phyloP scores from a whole-genome alignment of 2,329 filamentous ascomycete species.

The Dichotomopilus funicola region DNA sequence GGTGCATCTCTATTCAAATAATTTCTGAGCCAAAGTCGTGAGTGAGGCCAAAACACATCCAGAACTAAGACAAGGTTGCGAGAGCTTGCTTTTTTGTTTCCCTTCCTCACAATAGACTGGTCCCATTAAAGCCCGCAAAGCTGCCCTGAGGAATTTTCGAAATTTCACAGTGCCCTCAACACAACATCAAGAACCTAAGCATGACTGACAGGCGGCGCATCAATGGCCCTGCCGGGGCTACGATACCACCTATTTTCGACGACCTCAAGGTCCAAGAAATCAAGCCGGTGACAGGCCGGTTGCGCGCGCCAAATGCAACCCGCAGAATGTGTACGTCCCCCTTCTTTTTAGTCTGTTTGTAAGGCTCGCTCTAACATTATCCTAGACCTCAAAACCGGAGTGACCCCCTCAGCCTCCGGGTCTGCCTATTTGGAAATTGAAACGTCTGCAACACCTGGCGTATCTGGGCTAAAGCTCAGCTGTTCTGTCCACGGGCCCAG shows the following conservation, averaged over 20 bases:
- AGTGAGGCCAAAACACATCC: no score
- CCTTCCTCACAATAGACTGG: neutral
- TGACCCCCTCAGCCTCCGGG: slow-evolving; percentile 88
- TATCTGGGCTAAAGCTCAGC: slow-evolving; percentile 72
- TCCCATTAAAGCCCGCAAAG: neutral
- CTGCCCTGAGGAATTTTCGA: neutral
- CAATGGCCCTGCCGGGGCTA: slow-evolving; percentile 78
- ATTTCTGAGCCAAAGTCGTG: no score
- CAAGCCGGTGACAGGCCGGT: slow-evolving; percentile 39
- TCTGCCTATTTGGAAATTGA: slow-evolving; percentile 78
- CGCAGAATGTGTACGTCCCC: slow-evolving; percentile 76
- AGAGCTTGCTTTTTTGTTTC: neutral
- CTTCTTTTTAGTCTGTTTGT: neutral
- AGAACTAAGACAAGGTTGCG: neutral
- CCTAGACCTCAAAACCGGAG: slow-evolving; percentile 81
- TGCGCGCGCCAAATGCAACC: slow-evolving; percentile 61
- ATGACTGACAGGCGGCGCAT: slow-evolving; percentile 85
- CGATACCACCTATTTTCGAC: slow-evolving; percentile 60
- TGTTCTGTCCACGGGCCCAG: slow-evolving; percentile 92
- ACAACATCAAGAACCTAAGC: neutral
- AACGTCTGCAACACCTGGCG: slow-evolving; percentile 34
- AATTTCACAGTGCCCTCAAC: neutral
- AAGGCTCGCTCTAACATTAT: slow-evolving; percentile 10
- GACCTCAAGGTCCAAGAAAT: slow-evolving; percentile 40
- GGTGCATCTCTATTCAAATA: neutral